These are phyloP conservation scores for Psilocybe cyanescens DNA, from an alignment of 768 basidiomycete genomes.

Conservation along the genomic window DNA sequence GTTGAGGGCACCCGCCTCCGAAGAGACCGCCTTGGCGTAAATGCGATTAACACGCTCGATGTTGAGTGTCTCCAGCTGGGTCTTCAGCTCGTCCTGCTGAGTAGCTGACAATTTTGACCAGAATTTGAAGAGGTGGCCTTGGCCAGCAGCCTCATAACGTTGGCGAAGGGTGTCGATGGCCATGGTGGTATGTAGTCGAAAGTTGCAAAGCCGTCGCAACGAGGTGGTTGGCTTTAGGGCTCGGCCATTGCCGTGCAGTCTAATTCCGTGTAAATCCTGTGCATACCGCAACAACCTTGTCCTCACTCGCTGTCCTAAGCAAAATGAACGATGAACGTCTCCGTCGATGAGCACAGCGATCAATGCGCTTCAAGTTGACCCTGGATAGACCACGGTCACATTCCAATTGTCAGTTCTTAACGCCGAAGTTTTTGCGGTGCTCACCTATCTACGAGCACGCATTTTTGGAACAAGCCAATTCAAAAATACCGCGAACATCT, in stretches of 20 bases:
- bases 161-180: slow-evolving; percentile 57
- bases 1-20: slow-evolving; percentile 57
- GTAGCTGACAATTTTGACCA: slow-evolving; percentile 70
- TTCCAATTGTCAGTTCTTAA: not conserved
- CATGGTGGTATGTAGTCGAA: slow-evolving; percentile 44
- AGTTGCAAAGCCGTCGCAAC: slow-evolving; percentile 9
- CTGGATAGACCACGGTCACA: not conserved
- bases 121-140: slow-evolving; percentile 90
- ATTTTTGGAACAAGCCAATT: not conserved
- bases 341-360: not conserved
- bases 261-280: not conserved
- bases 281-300: not conserved
- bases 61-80: slow-evolving; percentile 81
- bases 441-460: not conserved
- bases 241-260: slow-evolving; percentile 24
- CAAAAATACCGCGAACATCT: not conserved
- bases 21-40: slow-evolving; percentile 73
- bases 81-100: slow-evolving; percentile 65
- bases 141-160: slow-evolving; percentile 79
- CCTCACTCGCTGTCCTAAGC: not conserved
- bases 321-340: not conserved
- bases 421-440: not conserved
- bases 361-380: not conserved
- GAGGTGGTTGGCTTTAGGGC: slow-evolving; percentile 15
- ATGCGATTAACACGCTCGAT: slow-evolving; percentile 92